Evolutionary conservation across 139 green algal genomes (phyloP), one percentile per base, ranked within the genome.

Genomic region (Coelastrella sp.): DNA sequence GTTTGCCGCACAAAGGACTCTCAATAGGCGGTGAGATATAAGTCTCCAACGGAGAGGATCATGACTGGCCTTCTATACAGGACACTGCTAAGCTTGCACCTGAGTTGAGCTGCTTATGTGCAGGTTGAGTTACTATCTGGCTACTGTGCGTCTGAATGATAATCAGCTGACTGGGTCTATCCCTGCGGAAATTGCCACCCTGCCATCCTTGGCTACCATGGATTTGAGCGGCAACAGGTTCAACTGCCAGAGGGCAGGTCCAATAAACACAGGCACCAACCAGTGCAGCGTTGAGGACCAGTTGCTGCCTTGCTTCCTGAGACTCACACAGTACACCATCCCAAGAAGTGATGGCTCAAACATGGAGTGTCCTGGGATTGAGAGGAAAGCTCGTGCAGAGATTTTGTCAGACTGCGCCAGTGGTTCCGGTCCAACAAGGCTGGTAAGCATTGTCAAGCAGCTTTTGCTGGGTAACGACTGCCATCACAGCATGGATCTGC

Each of bases 241-340:
- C 11, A 53, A 11, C 8, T 53, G 45, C 45, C 8, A 53, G 8
- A 11, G 11, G 45, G 6, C 45, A 27, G 8, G 23, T 37, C 15
- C 23, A 7, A 34, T 30, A 17, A 40, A 17, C 13, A 8, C 8
- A 53, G 45, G 45, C 45, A 53, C 11, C 45, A 53, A 8, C 45
- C 8, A 53, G 45, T 11, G 11, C 8, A 21, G 45, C 45, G 11
- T 53, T 11, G 11, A 21, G 45, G n/a, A 32, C 13, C 3, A 53
- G 79, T 41, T 66, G 63, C 43, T 85, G 60, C 79, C 79, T 3
- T 85, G 79, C 41, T 85, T 85, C 23, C 34, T 85, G 30, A 11
- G 2, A 19, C 66, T 77, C 6, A 51, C 6, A 6, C 15, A 85
- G 19, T 7, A 35, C 7, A 32, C 59, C 13, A 25, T 72, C 7